Evolutionary conservation across 345 rosid species (phyloP), one percentile per base, ranked within the genome.

Genomic region (Sonneratia caseolaris): DNA sequence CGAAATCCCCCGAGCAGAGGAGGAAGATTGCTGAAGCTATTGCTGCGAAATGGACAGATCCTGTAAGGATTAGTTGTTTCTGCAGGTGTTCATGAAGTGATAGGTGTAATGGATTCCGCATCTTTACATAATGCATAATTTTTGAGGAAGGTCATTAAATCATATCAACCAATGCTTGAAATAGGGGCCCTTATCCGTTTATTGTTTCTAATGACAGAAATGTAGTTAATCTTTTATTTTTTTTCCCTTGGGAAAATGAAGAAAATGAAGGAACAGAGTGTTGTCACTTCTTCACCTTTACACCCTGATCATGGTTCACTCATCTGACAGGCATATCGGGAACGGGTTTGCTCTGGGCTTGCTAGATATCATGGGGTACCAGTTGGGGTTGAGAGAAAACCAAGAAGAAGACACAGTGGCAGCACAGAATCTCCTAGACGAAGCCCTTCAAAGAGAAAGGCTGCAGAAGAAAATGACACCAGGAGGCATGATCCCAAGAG

Each of bases 1-100:
- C 98, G 21, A 94, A 94, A 74, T 79, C 98, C 48, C 84, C 77
- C 0, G 97, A 94, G 72, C 98, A 94, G 69, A 82, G 85, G 84
- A 86, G 81, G 82, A 94, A 86, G 80, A 94, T 94, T 71, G 93
- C 98, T 18, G 93, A 81, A 75, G 92, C 98, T 38, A 94, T 94
- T 73, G 86, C 92, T 73, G 98, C 97, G 70, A 94, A 94, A 81
- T 94, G 97, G 97, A 89, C 91, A 71, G 90, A 94, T 84, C 93
- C 98, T 68, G 98, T 91, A 72, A 88, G 97, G 80, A 24, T 21
- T n/a, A 9, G 18, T 9, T 27, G 27, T 4, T 11, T 47, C 7
- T 62, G 38, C 38, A 27, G 37, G 65, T 24, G 76, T 13, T 19
- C 42, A 13, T n/a, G 45, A 22, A 68, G 35, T 48, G 8, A 35